Percentiles rank a stretch among this genome's conserved stretches.
Evolutionary conservation across 495 filamentous ascomycete species (phyloP).

Genomic region (Podospora didyma): DNA sequence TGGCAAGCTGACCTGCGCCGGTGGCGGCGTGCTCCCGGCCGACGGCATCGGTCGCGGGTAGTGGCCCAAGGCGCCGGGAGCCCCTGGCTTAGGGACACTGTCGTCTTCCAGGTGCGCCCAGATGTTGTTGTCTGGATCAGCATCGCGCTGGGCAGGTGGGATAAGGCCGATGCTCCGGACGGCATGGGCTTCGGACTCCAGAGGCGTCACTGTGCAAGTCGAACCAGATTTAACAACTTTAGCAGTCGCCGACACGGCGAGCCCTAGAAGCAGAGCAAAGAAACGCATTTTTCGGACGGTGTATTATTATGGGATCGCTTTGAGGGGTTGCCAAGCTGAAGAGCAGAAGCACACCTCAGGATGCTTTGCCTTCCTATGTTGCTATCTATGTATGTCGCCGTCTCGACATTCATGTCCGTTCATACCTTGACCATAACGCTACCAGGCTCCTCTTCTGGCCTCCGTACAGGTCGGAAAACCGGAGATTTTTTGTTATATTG

Average conservation of each 20-base stretch:
- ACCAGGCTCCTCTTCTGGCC: too few relatives aligned
- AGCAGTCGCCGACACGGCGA: constrained; percentile 10
- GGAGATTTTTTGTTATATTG: constrained; percentile 2
- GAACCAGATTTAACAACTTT: constrained; percentile 32
- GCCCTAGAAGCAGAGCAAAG: constrained; percentile 7
- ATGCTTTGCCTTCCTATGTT: not conserved
- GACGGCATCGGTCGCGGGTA: constrained; percentile 12
- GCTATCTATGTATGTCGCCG: not conserved
- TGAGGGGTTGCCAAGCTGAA: not conserved
- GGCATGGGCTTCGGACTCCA: constrained; percentile 3
- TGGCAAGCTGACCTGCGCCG: not conserved
- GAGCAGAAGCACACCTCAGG: not conserved
- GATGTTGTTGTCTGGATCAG: constrained; percentile 1
- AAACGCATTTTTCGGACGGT: not conserved
- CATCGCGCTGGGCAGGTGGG: constrained; percentile 11
- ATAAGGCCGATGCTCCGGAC: constrained; percentile 18
- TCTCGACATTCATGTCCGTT: too few relatives aligned
- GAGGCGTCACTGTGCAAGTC: constrained; percentile 35
- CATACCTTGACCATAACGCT: too few relatives aligned
- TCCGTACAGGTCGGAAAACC: not conserved
- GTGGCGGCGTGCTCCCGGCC: not conserved
- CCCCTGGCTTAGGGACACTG: not conserved
- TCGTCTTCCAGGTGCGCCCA: not conserved
- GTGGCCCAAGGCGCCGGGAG: constrained; percentile 8
- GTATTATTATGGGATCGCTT: not conserved